A percentile compares a stretch with the other conserved stretches of the same genome.
These are phyloP conservation scores for Aplosporella prunicola DNA, from an alignment of 2,329 filamentous ascomycete species.

Conservation along the genomic window DNA sequence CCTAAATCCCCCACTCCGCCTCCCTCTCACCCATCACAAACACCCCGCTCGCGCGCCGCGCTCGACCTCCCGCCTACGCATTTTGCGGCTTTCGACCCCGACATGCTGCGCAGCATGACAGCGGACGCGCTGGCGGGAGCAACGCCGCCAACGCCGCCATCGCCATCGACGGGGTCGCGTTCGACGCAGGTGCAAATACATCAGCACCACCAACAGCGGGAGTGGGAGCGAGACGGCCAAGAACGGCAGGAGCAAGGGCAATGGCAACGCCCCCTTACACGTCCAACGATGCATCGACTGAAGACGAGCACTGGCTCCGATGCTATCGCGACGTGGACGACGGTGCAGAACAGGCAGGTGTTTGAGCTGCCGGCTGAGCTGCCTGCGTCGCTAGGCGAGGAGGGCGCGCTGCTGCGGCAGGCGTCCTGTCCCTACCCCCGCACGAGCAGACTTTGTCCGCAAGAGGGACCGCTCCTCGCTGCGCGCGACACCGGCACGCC, in stretches of 20 bases:
- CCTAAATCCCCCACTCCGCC: no score
- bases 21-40: not conserved
- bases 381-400: not conserved
- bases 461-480: no score
- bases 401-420: not conserved
- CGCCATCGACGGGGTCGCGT: slow-evolving; percentile 1
- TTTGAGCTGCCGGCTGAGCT: slow-evolving; percentile 6
- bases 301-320: slow-evolving; percentile 6
- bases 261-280: no score
- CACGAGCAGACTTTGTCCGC: no score
- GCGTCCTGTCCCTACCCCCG: not conserved
- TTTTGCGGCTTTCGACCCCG: slow-evolving; percentile 7
- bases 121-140: slow-evolving; percentile 7
- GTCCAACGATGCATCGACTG: no score
- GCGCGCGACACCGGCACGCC: not conserved
- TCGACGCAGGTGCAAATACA: no score
- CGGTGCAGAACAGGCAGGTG: not conserved
- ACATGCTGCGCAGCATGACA: slow-evolving; percentile 5
- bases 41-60: not conserved
- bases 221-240: no score
- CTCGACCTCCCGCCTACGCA: not conserved
- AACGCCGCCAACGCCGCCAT: slow-evolving; percentile 1
- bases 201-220: no score
- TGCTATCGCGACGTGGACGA: slow-evolving; percentile 2
- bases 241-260: no score